Evolutionary conservation across 2,329 filamentous ascomycete genomes (phyloP), one percentile per base, ranked within the genome.

Genomic region (Teratosphaeria epicoccoides): DNA sequence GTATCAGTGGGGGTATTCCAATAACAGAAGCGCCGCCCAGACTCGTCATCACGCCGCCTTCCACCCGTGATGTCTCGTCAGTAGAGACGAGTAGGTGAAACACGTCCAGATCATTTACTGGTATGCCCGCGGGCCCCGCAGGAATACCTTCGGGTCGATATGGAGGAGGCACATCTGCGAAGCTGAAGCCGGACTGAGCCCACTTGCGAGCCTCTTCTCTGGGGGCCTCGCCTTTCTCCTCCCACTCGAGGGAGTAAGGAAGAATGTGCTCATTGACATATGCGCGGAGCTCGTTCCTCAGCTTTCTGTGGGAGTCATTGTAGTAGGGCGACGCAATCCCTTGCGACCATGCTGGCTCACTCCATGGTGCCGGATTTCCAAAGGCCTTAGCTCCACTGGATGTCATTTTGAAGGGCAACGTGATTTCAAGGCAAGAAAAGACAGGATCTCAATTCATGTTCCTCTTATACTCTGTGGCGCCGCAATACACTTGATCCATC

Each of bases 1-100:
- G 73, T n/a, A 83, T 73, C 45, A 86, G 71, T 0, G 83, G 83
- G 4, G 83, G 82, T 24, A 75, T 75, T 0, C 83, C 83, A 57
- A 86, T 85, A 1, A 73, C 71, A 40, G 78, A 80, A 0, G 76
- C 82, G 23, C 81, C 81, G 2, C 73, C 76, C 10, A 86, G 68
- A 1, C 76, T 77, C 61, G 76, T 79, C 3, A 73, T 68, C 1
- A 84, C 78, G 7, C 82, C 79, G 1, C 76, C 62, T 66, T 66
- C 62, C 9, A 63, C 55, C 24, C 65, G 53, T 6, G 59, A 58
- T 1, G 62, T 62, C 55, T 67, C 65, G 43, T 67, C 65, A 6
- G 58, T 62, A 17, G 55, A 57, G 2, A 66, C 55, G 5, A 67
- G 54, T 0, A 72, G 68, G 56, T 81, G 80, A 65, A 80, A 82